These are phyloP conservation scores for Tremella fuciformis DNA, from an alignment of 768 basidiomycete genomes.

Conservation along the genomic window DNA sequence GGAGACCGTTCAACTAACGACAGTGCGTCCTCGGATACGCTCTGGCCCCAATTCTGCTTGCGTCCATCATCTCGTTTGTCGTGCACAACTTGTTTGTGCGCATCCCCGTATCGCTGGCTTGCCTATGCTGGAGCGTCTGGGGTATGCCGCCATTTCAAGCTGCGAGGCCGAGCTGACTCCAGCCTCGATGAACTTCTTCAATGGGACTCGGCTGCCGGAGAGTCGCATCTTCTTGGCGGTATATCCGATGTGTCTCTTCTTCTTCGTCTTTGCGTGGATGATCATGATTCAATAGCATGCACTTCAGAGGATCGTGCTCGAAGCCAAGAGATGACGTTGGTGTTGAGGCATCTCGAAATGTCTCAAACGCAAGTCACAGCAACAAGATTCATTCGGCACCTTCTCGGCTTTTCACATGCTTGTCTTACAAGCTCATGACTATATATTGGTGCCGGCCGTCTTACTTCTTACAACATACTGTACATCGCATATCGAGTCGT, in stretches of 20 bases:
- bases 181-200: slow-evolving; percentile 94
- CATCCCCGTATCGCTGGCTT: slow-evolving; percentile 75
- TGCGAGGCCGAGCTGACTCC: not conserved
- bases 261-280: slow-evolving; percentile 95
- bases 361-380: no score
- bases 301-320: not conserved
- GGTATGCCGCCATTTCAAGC: slow-evolving; percentile 59
- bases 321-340: no score
- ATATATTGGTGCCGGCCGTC: not conserved
- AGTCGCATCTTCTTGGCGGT: slow-evolving; percentile 88
- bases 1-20: slow-evolving; percentile 5
- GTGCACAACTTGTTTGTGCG: slow-evolving; percentile 75
- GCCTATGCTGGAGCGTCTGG: slow-evolving; percentile 97
- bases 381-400: not conserved
- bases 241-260: slow-evolving; percentile 90
- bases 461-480: no score
- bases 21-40: slow-evolving; percentile 89
- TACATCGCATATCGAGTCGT: no score
- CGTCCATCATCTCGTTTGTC: slow-evolving; percentile 82
- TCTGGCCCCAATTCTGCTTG: slow-evolving; percentile 85
- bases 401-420: not conserved
- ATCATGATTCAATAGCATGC: slow-evolving; percentile 75
- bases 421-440: not conserved
- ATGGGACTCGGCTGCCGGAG: slow-evolving; percentile 88
- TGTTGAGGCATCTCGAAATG: no score